Base-by-base conservation (phyloP, 805 yeast species). In the Saccharomycopsis selenospora region DNA sequence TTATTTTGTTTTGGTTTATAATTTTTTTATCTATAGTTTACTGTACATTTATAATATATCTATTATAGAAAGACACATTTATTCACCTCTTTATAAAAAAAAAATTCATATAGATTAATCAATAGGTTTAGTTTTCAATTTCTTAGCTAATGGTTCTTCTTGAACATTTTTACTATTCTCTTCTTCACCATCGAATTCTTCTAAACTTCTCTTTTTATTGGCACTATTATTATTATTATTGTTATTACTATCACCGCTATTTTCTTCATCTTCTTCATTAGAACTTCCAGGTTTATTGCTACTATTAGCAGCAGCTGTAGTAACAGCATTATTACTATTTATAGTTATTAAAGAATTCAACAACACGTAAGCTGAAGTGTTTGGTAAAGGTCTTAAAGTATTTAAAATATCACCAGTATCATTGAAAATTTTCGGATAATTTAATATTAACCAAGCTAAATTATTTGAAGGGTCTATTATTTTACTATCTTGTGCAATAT, bases 321-420 rank as follows among this genome's bases (percentile, higher is more conserved):
- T 23, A 17, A 22, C 14, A 36, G 40, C 26, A 40, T 20, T 23
- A 11, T 23, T 23, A 17, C 26, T 23, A 7, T 14, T 40, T 6
- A 18, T 23, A 18, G 42, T 40, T n/a, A 47, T 47, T 33, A 47
- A 33, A 10, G 48, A 45, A 22, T 49, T 49, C 46, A 49, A 42
- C 27, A 49, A 42, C 17, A 45, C 26, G 20, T 49, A 45, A 5
- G 52, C 52, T 3, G 46, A 40, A 3, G 52, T 45, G 27, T 49
- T 30, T n/a, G 52, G 49, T 3, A 26, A 20, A 3, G 49, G 52
- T 5, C 43, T 24, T 4, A 49, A 24, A 20, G 52, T 49, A 18
- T 42, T 46, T 5, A 49, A 23, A 13, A 49, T 45, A 33, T 49
- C 49, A 17, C 52, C 52, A 8, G 52, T 41, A n/a, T 49, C 52